Conservation (phyloP, 441 rosid genomes). For the Jatropha multifida region DNA sequence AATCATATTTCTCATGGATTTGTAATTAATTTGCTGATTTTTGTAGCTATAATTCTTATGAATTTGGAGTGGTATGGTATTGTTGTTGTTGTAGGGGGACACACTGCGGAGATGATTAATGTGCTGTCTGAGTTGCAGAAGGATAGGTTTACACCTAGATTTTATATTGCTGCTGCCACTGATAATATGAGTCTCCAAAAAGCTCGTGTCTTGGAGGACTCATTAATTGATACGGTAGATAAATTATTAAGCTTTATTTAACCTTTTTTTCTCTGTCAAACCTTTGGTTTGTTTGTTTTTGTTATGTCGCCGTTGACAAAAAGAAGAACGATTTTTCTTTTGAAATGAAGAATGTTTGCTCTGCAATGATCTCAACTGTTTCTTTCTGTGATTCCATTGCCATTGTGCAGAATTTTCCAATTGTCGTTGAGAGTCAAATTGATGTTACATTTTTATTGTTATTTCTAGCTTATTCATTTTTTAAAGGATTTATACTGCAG, state of each 20-base stretch:
- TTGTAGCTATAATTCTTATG: not conserved
- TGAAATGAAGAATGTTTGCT: too few relatives aligned
- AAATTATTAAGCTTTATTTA: not conserved
- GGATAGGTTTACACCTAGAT: constrained; percentile 68
- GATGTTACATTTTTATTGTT: not conserved
- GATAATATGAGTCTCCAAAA: constrained; percentile 96
- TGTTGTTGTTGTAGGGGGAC: constrained; percentile 56
- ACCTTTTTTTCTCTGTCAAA: not conserved
- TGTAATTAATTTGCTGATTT: not conserved
- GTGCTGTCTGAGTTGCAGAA: constrained; percentile 57
- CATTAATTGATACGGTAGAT: constrained; percentile 41
- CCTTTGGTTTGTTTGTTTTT: not conserved
- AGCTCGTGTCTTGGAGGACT: constrained; percentile 67
- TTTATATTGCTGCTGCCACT: constrained; percentile 80
- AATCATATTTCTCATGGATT: not conserved
- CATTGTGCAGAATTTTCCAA: not conserved
- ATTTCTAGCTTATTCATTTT: not conserved
- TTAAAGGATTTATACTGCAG: constrained; percentile 31
- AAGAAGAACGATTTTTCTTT: too few relatives aligned
- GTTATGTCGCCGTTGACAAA: not conserved
- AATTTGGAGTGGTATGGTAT: not conserved
- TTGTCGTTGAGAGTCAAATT: not conserved
- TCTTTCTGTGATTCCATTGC: not conserved
- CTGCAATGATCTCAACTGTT: not conserved
- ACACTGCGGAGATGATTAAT: constrained; percentile 93